Conservation (phyloP, 176 grass and related monocot genomes). For the Aechmea fasciata region DNA sequence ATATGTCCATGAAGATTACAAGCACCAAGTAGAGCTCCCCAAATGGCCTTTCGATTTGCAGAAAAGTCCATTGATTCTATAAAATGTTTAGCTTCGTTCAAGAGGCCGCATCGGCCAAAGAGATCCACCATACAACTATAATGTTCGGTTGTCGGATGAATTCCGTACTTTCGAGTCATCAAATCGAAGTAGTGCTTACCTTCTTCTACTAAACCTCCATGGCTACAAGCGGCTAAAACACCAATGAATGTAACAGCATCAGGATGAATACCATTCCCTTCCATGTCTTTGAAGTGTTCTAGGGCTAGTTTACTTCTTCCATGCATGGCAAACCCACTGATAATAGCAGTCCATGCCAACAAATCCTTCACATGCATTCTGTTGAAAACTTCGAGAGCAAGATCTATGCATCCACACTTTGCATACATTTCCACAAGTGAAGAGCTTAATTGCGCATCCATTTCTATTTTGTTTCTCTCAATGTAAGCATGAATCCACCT, state of each 20-base stretch:
- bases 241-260: neutral
- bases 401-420: constrained; percentile 1
- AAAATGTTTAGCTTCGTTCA: neutral
- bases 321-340: neutral
- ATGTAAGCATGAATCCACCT: constrained; percentile 2
- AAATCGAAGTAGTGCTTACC: neutral
- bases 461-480: neutral
- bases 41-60: neutral
- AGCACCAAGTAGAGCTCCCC: constrained; percentile 14
- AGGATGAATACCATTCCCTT: neutral
- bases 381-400: neutral
- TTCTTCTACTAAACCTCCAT: constrained; percentile 2
- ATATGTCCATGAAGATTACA: neutral
- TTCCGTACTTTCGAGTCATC: constrained; percentile 2
- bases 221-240: neutral
- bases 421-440: neutral
- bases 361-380: neutral
- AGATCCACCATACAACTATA: constrained; percentile 13
- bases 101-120: constrained; percentile 1
- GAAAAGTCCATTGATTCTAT: neutral
- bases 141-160: constrained; percentile 5
- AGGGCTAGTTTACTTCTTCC: neutral
- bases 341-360: neutral
- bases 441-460: neutral
- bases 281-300: no score